A percentile compares a stretch with the other conserved stretches of the same genome.
Evolutionary conservation across 495 filamentous ascomycete species (phyloP).

Genomic region (Echria macrotheca): DNA sequence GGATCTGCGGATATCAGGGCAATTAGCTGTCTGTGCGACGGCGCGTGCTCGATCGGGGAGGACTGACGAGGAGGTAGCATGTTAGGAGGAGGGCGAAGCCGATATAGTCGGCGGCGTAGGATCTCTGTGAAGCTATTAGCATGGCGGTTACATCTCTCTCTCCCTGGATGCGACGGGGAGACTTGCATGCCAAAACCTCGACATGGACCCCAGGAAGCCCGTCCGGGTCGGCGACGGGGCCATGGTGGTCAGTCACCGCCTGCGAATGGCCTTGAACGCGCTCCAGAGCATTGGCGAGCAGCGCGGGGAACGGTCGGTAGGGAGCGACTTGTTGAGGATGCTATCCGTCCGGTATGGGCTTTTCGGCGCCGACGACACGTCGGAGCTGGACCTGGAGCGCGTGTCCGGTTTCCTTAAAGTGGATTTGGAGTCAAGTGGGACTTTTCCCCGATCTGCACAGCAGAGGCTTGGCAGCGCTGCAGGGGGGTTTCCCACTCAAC

Average conservation of each 20-base stretch:
- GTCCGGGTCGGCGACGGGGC: conserved; percentile 26
- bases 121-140: conserved; percentile 51
- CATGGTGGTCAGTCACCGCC: conserved; percentile 41
- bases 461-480: too few relatives aligned
- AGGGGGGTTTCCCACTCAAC: too few relatives aligned
- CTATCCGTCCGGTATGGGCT: background rate
- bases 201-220: conserved; percentile 35
- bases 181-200: conserved; percentile 47
- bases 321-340: background rate
- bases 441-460: too few relatives aligned
- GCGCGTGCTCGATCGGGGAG: background rate
- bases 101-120: conserved; percentile 83
- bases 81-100: conserved; percentile 64
- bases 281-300: conserved; percentile 19
- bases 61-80: conserved; percentile 60
- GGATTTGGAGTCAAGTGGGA: too few relatives aligned
- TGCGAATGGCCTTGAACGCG: conserved; percentile 33
- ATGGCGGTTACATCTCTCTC: too few relatives aligned
- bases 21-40: background rate
- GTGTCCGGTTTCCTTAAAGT: background rate
- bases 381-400: too few relatives aligned
- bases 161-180: background rate
- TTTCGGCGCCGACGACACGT: background rate
- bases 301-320: background rate
- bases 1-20: conserved; percentile 43